These are phyloP conservation scores for Fusarium haematococcum DNA, from an alignment of 2,329 filamentous ascomycete genomes.

Conservation along the genomic window DNA sequence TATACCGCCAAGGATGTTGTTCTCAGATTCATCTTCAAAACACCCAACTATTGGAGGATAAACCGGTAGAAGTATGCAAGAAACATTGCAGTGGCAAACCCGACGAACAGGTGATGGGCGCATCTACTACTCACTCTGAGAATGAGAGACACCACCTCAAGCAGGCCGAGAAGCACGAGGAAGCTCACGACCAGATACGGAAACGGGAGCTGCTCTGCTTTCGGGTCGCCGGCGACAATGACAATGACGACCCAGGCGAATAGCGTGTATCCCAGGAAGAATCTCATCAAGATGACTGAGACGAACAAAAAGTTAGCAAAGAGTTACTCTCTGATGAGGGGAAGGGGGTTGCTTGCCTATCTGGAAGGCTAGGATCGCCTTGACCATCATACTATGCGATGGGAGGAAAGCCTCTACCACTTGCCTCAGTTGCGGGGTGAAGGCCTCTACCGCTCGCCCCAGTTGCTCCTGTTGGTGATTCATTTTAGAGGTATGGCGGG, in stretches of 20 bases:
- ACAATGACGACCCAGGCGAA: background rate
- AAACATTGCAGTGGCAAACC: background rate
- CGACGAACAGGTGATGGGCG: background rate
- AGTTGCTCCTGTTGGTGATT: background rate
- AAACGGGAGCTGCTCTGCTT: background rate
- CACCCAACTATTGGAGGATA: background rate
- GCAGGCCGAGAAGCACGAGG: background rate
- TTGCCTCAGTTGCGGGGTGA: background rate
- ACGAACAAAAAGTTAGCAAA: background rate
- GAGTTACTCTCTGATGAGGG: background rate
- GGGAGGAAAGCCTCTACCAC: background rate
- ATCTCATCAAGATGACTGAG: background rate
- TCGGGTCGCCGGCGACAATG: background rate
- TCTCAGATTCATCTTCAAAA: background rate
- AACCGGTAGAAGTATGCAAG: background rate
- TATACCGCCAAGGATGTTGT: background rate
- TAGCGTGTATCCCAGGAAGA: background rate
- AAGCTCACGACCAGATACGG: background rate
- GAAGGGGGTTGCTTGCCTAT: background rate
- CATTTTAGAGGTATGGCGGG: background rate
- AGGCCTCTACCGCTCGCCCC: background rate
- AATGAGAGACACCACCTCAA: background rate
- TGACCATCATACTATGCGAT: too few relatives aligned
- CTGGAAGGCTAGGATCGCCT: background rate
- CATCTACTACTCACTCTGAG: background rate